These are phyloP conservation scores for Ustulina deusta DNA, from an alignment of 2,329 filamentous ascomycete species.

Conservation along the genomic window DNA sequence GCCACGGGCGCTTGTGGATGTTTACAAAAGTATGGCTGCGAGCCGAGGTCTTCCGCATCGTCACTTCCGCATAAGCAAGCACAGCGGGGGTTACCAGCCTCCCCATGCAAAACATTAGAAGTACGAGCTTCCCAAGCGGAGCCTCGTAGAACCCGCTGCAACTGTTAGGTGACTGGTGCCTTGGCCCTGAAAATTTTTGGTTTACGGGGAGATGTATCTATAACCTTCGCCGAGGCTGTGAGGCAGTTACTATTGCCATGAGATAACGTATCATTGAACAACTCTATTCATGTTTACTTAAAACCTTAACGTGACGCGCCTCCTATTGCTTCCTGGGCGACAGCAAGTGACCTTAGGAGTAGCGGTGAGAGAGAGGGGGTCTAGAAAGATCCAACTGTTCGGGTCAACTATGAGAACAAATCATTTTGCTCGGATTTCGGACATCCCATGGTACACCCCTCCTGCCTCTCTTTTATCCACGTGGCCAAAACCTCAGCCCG, in stretches of 20 bases:
- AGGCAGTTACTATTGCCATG: background rate
- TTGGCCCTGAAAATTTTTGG: slow-evolving; percentile 14
- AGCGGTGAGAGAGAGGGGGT: slow-evolving; percentile 29
- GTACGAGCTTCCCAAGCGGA: slow-evolving; percentile 26
- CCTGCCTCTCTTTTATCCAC: slow-evolving; percentile 5
- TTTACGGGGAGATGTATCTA: slow-evolving; percentile 1
- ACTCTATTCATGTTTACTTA: background rate
- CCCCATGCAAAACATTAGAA: slow-evolving; percentile 40
- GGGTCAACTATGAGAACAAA: slow-evolving; percentile 20
- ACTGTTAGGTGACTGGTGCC: background rate
- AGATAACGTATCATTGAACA: background rate
- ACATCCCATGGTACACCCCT: slow-evolving; percentile 1
- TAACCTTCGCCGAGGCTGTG: background rate
- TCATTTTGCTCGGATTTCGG: slow-evolving; percentile 4
- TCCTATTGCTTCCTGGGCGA: background rate
- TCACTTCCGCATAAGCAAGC: slow-evolving; percentile 28
- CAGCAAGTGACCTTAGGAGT: background rate
- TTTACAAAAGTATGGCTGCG: background rate
- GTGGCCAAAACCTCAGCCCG: background rate
- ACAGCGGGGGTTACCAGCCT: slow-evolving; percentile 32
- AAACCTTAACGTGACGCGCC: background rate
- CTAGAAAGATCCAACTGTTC: background rate
- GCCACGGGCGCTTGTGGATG: slow-evolving; percentile 1
- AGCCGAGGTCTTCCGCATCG: slow-evolving; percentile 14
- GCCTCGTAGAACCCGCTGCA: background rate